Percentiles rank a stretch among this genome's conserved stretches.
phyloP scores from a whole-genome alignment of 73 alveolate species.

The Stentor roeselii region DNA sequence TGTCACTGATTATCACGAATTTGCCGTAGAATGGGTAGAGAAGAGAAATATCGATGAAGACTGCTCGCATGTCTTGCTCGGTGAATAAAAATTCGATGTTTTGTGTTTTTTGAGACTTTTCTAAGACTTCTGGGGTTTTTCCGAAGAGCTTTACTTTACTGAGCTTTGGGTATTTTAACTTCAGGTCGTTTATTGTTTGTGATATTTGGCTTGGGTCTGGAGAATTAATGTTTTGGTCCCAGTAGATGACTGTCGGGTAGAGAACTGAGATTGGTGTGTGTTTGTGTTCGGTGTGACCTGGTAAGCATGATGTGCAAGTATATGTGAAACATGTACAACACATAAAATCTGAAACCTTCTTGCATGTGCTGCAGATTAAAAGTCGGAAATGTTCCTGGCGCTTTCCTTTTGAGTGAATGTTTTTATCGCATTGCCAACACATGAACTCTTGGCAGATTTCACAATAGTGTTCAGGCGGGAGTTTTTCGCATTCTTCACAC shows the following conservation, averaged over 20 bases:
- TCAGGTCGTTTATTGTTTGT: neutral
- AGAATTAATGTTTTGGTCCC: neutral
- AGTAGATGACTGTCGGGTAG: neutral
- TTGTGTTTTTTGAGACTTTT: neutral
- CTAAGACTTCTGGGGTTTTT: neutral
- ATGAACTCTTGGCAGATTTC: slow-evolving; percentile 40
- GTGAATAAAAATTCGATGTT: neutral
- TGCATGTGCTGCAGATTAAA: neutral
- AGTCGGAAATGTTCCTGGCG: slow-evolving; percentile 34
- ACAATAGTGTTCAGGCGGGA: neutral
- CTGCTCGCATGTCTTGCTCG: neutral
- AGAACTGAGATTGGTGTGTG: neutral
- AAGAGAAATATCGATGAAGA: neutral
- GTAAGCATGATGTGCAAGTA: neutral
- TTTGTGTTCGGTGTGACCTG: neutral
- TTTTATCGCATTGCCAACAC: slow-evolving; percentile 41
- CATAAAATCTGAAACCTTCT: neutral
- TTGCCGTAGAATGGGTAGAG: neutral
- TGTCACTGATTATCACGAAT: neutral
- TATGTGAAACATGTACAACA: neutral
- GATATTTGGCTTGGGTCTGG: neutral
- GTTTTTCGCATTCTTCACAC: slow-evolving; percentile 3
- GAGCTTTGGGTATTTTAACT: neutral
- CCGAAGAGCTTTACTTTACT: slow-evolving; percentile 8
- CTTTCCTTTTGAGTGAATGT: slow-evolving; percentile 52